phyloP scores from a whole-genome alignment of 371 early-diverging fungal genomes.

The Choanephora cucurbitarum region DNA sequence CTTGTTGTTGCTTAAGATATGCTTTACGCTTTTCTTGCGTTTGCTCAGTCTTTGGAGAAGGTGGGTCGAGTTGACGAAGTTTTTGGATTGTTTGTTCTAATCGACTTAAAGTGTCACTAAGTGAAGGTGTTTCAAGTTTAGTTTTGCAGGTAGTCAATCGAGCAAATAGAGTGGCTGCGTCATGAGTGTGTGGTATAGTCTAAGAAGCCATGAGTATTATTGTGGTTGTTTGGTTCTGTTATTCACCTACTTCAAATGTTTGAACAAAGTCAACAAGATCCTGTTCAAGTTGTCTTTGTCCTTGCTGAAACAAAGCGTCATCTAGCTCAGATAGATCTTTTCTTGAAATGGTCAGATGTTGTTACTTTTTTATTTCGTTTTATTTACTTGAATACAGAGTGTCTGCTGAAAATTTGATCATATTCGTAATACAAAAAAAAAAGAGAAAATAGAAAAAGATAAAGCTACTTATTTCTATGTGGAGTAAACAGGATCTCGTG shows the following conservation, averaged over 20 bases:
- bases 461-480: no score
- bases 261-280: slow-evolving; percentile 20
- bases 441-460: background rate
- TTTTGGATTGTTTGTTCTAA: slow-evolving; percentile 1
- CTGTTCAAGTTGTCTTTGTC: slow-evolving; percentile 5
- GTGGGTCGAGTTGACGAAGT: background rate
- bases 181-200: background rate
- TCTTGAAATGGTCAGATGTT: background rate
- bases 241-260: slow-evolving; percentile 11
- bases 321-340: slow-evolving; percentile 19
- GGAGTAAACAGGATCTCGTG: no score
- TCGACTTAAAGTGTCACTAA: background rate
- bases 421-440: background rate
- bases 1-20: slow-evolving; percentile 5
- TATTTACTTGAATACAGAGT: background rate
- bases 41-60: background rate
- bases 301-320: slow-evolving; percentile 17
- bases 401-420: slow-evolving; percentile 1
- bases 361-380: no score
- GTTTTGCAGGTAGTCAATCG: slow-evolving; percentile 15
- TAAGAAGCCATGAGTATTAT: background rate
- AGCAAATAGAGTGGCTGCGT: slow-evolving; percentile 19
- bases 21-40: slow-evolving; percentile 6
- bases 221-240: background rate
- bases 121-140: background rate